Evolutionary conservation across 345 rosid species (phyloP), one percentile per base, ranked within the genome.

Genomic region (Euclidium syriacum): DNA sequence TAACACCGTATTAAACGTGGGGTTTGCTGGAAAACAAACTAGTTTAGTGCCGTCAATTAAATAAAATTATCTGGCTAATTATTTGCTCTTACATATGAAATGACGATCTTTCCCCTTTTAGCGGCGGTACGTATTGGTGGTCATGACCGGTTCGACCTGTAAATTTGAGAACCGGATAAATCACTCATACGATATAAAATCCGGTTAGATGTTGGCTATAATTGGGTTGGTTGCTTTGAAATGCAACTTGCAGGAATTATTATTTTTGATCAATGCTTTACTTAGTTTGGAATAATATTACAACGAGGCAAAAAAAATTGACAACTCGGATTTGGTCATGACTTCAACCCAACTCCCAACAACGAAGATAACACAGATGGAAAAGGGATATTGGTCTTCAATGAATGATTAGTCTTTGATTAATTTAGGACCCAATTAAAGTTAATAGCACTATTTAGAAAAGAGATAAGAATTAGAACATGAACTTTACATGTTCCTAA

Each of bases 1-100:
- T 49, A 71, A 52, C 62, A 64, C 70, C 50, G 27, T 34, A 33
- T 56, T 57, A 71, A 64, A 71, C 75, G 65, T 71, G 75, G 70
- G 68, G 58, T 50, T 62, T 55, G 74, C 74, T 70, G 74, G 64
- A 70, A 35, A 62, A 62, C 69, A 47, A 47, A 55, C 29, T 62
- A 34, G 46, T 29, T 16, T 54, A 62, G 57, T 62, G 51, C 43
- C 29, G 46, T 16, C 53, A 26, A 11, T 36, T 34, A 19, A 61
- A 35, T 12, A 59, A 6, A 29, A 6, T 11, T 11, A 17, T 38
- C 27, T 49, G 19, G 58, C 42, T 27, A 35, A 19, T 65, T 67
- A 55, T 18, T 14, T 54, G 1, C 11, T 23, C 60, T 33, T 12
- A 5, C 57, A 17, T n/a, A 26, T 12, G 2, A 30, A 29, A 16